These are phyloP conservation scores for Hirschfeldia incana DNA, from an alignment of 345 rosid genomes.

Conservation along the genomic window DNA sequence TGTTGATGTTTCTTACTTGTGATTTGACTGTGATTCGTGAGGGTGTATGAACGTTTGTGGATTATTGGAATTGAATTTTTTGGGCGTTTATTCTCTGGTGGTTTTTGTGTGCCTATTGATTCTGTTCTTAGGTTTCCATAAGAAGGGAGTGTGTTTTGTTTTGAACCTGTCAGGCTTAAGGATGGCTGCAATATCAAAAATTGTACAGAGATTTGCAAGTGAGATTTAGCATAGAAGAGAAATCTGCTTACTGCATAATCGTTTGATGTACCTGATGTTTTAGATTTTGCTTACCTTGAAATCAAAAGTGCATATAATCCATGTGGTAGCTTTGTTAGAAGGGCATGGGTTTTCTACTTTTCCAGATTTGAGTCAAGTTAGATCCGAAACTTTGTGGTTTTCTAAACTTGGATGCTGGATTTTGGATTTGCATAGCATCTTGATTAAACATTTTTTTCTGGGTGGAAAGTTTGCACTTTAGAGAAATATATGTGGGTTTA, in stretches of 20 bases:
- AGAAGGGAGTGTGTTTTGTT: neutral
- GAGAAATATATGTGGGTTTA: no score
- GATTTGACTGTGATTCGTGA: constrained; percentile 1
- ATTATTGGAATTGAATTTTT: constrained; percentile 21
- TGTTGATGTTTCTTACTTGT: neutral
- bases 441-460: neutral
- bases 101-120: constrained; percentile 9
- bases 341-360: constrained; percentile 13
- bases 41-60: constrained; percentile 12
- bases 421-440: constrained; percentile 1
- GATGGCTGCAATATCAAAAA: neutral
- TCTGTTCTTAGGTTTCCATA: constrained; percentile 27
- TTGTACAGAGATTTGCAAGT: neutral
- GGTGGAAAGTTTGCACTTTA: no score
- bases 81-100: constrained; percentile 26
- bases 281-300: neutral
- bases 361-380: constrained; percentile 24
- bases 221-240: neutral
- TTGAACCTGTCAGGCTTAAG: neutral
- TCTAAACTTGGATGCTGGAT: constrained; percentile 5
- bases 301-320: neutral
- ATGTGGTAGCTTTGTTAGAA: neutral
- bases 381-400: constrained; percentile 22
- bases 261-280: constrained; percentile 1
- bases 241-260: constrained; percentile 8